Conservation (phyloP, 495 filamentous ascomycete species). For the Podospora fimiseda region DNA sequence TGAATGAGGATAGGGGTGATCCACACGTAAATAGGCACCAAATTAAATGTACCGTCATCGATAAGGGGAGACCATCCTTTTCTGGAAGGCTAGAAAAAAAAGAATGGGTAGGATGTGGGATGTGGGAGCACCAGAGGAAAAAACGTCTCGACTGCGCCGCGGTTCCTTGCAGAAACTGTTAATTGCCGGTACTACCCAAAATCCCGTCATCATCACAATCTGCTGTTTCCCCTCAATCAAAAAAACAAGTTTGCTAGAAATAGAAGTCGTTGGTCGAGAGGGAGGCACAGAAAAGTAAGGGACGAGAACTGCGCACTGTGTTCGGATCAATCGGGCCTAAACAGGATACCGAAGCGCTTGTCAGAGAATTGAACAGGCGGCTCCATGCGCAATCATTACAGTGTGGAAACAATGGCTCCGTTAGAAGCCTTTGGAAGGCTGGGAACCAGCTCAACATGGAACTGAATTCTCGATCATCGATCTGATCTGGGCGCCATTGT, state of each 20-base stretch:
- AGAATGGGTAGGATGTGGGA: too few species aligned
- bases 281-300: neutral
- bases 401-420: neutral
- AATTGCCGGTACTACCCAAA: neutral
- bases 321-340: constrained; percentile 14
- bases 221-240: neutral
- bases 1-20: too few species aligned
- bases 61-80: too few species aligned
- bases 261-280: neutral
- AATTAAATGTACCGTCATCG: too few species aligned
- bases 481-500: too few species aligned
- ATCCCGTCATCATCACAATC: too few species aligned
- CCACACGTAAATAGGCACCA: too few species aligned
- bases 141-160: neutral
- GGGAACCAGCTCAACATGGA: too few species aligned
- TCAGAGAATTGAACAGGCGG: neutral
- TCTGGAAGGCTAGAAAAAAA: too few species aligned
- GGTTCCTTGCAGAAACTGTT: neutral
- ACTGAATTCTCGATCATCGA: too few species aligned
- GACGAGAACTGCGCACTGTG: constrained; percentile 15
- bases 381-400: neutral
- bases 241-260: neutral
- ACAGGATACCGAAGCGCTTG: neutral
- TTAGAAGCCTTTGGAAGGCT: neutral
- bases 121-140: too few species aligned